Conservation (phyloP, 2,329 filamentous ascomycete genomes). For the Emericellopsis cladophorae region DNA sequence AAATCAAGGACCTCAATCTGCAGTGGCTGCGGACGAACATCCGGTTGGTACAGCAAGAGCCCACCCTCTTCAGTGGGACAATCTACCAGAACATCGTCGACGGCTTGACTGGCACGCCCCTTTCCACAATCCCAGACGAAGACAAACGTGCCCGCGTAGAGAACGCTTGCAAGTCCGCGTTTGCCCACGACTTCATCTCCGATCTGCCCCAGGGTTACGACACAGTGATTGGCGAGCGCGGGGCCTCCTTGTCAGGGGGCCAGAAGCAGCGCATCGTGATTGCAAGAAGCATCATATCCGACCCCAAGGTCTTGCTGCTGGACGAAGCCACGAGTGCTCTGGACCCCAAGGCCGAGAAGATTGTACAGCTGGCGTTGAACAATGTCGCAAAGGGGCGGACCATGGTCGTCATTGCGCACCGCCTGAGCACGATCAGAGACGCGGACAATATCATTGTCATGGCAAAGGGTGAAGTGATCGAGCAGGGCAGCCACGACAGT, state of each 20-base stretch:
- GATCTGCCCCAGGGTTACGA: slow-evolving; percentile 42
- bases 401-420: slow-evolving; percentile 53
- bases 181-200: slow-evolving; percentile 39
- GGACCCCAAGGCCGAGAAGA: slow-evolving; percentile 29
- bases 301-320: slow-evolving; percentile 50
- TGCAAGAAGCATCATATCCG: slow-evolving; percentile 51
- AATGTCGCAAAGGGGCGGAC: slow-evolving; percentile 43
- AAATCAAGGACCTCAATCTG: slow-evolving; percentile 19
- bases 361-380: slow-evolving; percentile 44
- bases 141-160: slow-evolving; percentile 31
- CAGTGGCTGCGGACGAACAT: slow-evolving; percentile 41
- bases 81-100: slow-evolving; percentile 40
- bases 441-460: slow-evolving; percentile 57
- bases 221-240: slow-evolving; percentile 50
- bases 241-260: slow-evolving; percentile 52
- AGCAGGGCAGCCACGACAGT: slow-evolving; percentile 49
- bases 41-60: slow-evolving; percentile 38
- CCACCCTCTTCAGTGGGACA: slow-evolving; percentile 37
- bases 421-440: slow-evolving; percentile 43
- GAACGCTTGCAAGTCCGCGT: slow-evolving; percentile 34
- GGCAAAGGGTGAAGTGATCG: slow-evolving; percentile 42
- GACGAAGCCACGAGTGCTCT: slow-evolving; percentile 57
- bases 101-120: slow-evolving; percentile 26
- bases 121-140: slow-evolving; percentile 23
- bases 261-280: slow-evolving; percentile 57